Conservation (phyloP, 2,329 filamentous ascomycete species). For the Uncinocarpus reesii region DNA sequence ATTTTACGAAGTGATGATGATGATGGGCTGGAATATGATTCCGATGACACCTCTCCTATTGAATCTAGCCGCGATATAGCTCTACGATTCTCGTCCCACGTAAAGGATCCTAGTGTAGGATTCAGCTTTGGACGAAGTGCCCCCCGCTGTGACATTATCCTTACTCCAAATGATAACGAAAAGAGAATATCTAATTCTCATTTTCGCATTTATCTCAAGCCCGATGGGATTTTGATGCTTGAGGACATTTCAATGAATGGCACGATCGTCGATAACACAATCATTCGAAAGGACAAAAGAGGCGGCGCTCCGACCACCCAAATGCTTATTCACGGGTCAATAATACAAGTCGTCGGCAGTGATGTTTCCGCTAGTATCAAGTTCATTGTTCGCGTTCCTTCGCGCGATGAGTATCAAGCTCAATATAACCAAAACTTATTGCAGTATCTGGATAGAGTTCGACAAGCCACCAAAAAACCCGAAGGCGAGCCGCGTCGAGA, state of each 20-base stretch:
- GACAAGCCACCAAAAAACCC: slow-evolving; percentile 15
- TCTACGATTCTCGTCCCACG: slow-evolving; percentile 62
- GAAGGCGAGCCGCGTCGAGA: slow-evolving; percentile 11
- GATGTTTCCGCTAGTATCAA: slow-evolving; percentile 52
- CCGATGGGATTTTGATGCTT: slow-evolving; percentile 78
- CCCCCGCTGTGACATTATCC: slow-evolving; percentile 58
- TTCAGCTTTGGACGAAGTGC: slow-evolving; percentile 79
- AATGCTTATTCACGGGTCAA: slow-evolving; percentile 61
- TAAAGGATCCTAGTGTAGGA: slow-evolving; percentile 59
- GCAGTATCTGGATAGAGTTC: slow-evolving; percentile 49
- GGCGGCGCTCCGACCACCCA: slow-evolving; percentile 39
- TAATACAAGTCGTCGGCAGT: slow-evolving; percentile 56
- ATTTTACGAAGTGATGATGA: slow-evolving; percentile 44
- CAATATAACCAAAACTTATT: slow-evolving; percentile 59
- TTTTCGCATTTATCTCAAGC: slow-evolving; percentile 85
- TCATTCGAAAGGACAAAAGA: slow-evolving; percentile 48
- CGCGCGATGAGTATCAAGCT: slow-evolving; percentile 56
- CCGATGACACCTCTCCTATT: slow-evolving; percentile 23
- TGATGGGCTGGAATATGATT: slow-evolving; percentile 35
- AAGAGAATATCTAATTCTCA: slow-evolving; percentile 84
- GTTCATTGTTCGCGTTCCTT: slow-evolving; percentile 78
- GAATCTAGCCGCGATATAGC: slow-evolving; percentile 51
- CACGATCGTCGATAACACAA: slow-evolving; percentile 66
- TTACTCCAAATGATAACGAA: slow-evolving; percentile 57
- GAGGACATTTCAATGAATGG: slow-evolving; percentile 95